These are phyloP conservation scores for Lactarius indigo DNA, from an alignment of 768 basidiomycete species.

Conservation along the genomic window DNA sequence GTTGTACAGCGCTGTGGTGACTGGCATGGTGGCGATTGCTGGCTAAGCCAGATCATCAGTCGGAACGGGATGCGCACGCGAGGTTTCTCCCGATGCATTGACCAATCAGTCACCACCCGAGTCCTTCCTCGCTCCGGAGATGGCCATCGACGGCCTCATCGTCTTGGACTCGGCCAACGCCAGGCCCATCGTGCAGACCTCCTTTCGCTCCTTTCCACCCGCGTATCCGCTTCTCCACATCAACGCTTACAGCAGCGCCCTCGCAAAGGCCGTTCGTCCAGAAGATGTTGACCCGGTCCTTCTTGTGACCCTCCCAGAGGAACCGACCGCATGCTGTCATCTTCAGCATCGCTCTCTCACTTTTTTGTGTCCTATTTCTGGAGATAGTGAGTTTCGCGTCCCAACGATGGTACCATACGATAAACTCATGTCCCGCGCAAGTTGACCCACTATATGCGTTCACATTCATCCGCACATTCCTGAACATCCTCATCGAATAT, in stretches of 20 bases:
- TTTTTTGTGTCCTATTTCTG: conserved; percentile 77
- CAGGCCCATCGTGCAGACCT: conserved; percentile 80
- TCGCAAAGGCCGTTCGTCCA: conserved; percentile 50
- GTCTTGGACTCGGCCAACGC: conserved; percentile 29
- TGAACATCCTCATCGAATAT: conserved; percentile 81
- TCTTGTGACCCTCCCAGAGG: conserved; percentile 48
- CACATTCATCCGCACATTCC: conserved; percentile 81
- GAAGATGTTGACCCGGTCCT: conserved; percentile 72
- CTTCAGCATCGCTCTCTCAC: conserved; percentile 70
- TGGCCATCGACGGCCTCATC: conserved; percentile 28
- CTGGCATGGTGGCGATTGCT: conserved; percentile 13
- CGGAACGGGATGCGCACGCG: background rate
- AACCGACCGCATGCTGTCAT: conserved; percentile 80
- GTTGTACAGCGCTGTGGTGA: conserved; percentile 17
- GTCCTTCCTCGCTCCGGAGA: background rate
- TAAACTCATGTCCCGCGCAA: conserved; percentile 32
- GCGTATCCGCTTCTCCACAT: conserved; percentile 84
- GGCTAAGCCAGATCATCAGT: background rate
- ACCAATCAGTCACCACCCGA: background rate
- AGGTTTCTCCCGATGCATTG: background rate
- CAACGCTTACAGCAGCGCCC: conserved; percentile 75
- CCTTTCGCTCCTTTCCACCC: conserved; percentile 72
- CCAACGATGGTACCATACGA: background rate
- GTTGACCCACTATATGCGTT: conserved; percentile 90
- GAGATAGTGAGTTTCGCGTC: conserved; percentile 58